Base-by-base conservation (phyloP, 2,329 filamentous ascomycete species). In the Drechslerella dactyloides region DNA sequence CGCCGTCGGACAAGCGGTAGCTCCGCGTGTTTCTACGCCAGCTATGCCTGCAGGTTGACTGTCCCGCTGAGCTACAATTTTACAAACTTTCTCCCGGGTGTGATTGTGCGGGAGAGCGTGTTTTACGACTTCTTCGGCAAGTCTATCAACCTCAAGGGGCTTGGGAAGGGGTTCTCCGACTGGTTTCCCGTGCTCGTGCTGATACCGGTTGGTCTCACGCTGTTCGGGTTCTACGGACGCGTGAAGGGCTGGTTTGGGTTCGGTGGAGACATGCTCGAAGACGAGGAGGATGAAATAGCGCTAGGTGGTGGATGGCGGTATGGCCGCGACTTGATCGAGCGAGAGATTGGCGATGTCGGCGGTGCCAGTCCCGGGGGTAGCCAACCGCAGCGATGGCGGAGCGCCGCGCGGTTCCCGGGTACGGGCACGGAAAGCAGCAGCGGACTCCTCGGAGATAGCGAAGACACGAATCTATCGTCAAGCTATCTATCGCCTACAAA, bases 11-110 rank as follows among this genome's bases (percentile, higher is more conserved):
- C 94, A 0, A 93, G 96, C 68, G 88, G 91, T 72, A 94, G 97
- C 79, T 91, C 89, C 55, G 94, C 94, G 0, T 96, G 93, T 75
- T 99, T 96, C 92, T 99, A 97, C 78, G 89, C 91, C 0, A 88
- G 91, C 68, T 91, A 97, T 79, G 90, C 97, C 10, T 93, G 94
- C 57, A 91, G 93, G 77, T 86, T 99, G 48, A 96, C 90, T 0
- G 91, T 99, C 0, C 94, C 94, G 0, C 84, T 99, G 7, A 88
- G 90, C 2, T 99, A 96, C 85, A 99, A 99, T 81, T 99, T 97
- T 78, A 85, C 96, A 79, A 97, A 93, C 0, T 93, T 97, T 78
- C 81, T 97, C 21, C 89, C 90, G 0, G 83, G 83, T 6, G 82
- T 83, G 11, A 86, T 96, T 46, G 93, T 92, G 78, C 85, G 88